These are phyloP conservation scores for Eleusine coracana DNA, from an alignment of 176 grass and related monocot genomes.

Conservation along the genomic window DNA sequence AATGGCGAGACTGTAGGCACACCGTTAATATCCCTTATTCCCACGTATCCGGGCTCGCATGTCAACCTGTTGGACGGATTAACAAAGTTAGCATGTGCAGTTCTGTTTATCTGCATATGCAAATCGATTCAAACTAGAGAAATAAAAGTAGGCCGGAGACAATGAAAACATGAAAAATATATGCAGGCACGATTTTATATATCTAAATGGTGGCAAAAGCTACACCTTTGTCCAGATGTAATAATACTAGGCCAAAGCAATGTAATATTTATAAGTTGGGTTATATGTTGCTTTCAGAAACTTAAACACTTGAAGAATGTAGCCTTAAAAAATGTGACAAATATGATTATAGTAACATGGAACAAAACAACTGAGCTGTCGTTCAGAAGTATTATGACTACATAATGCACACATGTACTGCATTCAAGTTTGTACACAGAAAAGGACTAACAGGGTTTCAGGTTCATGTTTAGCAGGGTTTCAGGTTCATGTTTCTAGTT, in stretches of 20 bases:
- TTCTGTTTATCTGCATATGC: background rate
- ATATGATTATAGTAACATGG: background rate
- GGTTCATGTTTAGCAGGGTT: background rate
- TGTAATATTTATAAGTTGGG: slow-evolving; percentile 31
- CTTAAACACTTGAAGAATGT: slow-evolving; percentile 1
- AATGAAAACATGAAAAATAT: slow-evolving; percentile 10
- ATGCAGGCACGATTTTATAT: background rate
- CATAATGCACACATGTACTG: background rate
- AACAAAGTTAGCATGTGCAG: slow-evolving; percentile 30
- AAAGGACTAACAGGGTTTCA: background rate
- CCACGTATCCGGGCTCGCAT: slow-evolving; percentile 97
- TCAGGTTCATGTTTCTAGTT: background rate
- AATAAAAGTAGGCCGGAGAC: background rate
- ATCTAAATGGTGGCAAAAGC: background rate
- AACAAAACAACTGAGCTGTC: slow-evolving; percentile 17
- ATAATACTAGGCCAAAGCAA: slow-evolving; percentile 20
- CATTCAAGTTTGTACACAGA: background rate
- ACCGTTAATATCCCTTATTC: slow-evolving; percentile 82
- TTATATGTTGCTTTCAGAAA: slow-evolving; percentile 38
- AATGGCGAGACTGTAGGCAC: background rate
- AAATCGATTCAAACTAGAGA: background rate
- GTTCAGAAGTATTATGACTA: background rate
- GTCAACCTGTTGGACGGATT: slow-evolving; percentile 74
- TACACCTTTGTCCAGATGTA: slow-evolving; percentile 10
- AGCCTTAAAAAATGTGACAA: background rate